Evolutionary conservation across 164 flowering plant genomes (phyloP).

Genomic region (Magnolia changhungtana): DNA sequence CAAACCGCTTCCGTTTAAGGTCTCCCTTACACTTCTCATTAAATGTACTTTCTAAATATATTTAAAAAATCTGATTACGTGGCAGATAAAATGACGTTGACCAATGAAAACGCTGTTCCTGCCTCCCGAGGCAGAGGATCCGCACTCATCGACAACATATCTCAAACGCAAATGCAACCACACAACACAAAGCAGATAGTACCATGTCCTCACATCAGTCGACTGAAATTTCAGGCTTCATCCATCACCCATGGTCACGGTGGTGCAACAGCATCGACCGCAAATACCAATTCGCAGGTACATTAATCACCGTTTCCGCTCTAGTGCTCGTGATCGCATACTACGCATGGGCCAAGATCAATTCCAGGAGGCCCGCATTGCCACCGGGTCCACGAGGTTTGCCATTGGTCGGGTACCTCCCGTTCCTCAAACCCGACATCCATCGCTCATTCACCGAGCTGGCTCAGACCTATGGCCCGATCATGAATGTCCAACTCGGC

Average conservation of each 20-base stretch:
- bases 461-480: slow-evolving; percentile 27
- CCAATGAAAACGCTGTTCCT: too few species aligned
- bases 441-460: slow-evolving; percentile 17
- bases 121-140: too few species aligned
- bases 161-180: too few species aligned
- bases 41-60: too few species aligned
- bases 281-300: background rate
- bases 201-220: background rate
- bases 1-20: too few species aligned
- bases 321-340: background rate
- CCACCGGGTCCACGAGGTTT: slow-evolving; percentile 52
- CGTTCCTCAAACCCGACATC: slow-evolving; percentile 36
- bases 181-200: too few species aligned
- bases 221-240: background rate
- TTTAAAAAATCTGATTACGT: too few species aligned
- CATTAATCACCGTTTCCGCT: background rate
- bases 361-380: background rate
- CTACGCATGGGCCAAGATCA: background rate
- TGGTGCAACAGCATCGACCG: background rate
- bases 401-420: slow-evolving; percentile 48
- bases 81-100: too few species aligned
- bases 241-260: background rate
- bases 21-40: too few species aligned
- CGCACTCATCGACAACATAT: too few species aligned
- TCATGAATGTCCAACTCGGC: slow-evolving; percentile 26